Evolutionary conservation across 495 filamentous ascomycete species (phyloP), one percentile per base, ranked within the genome.

Genomic region (Hypoxylon fuscum): DNA sequence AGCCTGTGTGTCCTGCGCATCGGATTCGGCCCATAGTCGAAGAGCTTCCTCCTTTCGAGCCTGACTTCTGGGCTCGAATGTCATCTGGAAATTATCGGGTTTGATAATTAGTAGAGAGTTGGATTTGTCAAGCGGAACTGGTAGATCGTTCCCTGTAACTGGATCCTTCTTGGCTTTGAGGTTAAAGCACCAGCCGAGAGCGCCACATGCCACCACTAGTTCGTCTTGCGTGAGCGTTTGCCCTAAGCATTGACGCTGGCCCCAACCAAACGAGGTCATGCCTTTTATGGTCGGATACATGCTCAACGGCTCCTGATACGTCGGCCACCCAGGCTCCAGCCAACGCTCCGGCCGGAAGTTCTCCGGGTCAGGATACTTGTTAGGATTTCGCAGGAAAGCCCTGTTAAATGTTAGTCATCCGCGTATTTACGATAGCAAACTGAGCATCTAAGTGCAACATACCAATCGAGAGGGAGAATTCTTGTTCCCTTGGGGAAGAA

Each of bases 161-260:
- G 73, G 72, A 34, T 74, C 67, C 11, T 61, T 70, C 46, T 77
- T 74, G 23, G 35, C 63, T 40, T 72, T 72, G 18, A 84, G 71
- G 48, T 82, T 74, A 43, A 89, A 85, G 55, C 57, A 79, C 78
- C 38, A 83, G 60, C 37, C 79, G 41, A 64, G 68, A 61, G 38
- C 83, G 8, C 72, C 75, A 77, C 50, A 88, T 18, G 46, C 79
- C 72, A 60, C 74, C 64, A 78, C 62, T 6, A 78, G 60, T 57
- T 78, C 76, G 43, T 78, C 76, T 47, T 88, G 85, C 0, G 85
- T 85, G 9, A 87, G 59, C 11, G 75, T 70, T 18, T 82, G 80
- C 2, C 86, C 87, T 0, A 85, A 74, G 45, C 87, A 90, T 23
- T 85, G 78, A 0, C 86, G 77, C 10, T 86, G 81, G 0, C 87